phyloP scores from a whole-genome alignment of 345 rosid genomes.

The Ailanthus altissimus region DNA sequence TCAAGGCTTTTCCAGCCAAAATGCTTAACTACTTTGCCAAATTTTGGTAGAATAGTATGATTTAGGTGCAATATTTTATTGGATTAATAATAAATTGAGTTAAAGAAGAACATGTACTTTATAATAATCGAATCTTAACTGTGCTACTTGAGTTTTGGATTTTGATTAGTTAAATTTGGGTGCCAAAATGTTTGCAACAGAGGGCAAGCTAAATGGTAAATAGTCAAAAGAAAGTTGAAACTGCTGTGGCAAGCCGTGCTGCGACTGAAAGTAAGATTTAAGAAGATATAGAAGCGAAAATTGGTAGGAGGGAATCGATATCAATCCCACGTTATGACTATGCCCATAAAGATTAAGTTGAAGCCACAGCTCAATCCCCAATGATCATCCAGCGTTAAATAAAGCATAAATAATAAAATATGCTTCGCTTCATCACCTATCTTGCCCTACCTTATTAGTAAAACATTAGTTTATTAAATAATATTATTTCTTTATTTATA shows the following conservation, averaged over 20 bases:
- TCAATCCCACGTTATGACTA: constrained; percentile 10
- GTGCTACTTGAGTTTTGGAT: neutral
- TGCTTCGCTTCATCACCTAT: neutral
- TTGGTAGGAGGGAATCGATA: constrained; percentile 11
- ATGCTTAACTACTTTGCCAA: neutral
- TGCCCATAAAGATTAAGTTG: neutral
- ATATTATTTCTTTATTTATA: no score
- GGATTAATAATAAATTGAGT: neutral
- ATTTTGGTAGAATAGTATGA: constrained; percentile 2
- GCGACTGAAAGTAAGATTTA: neutral
- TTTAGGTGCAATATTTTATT: neutral
- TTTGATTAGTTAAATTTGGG: neutral
- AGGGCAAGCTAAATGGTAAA: neutral
- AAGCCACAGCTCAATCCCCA: neutral
- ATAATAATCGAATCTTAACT: neutral
- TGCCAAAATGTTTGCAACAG: no score
- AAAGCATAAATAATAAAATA: no score
- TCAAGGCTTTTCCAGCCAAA: neutral
- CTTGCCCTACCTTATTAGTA: constrained; percentile 17
- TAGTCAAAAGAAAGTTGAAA: neutral
- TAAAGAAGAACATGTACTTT: neutral
- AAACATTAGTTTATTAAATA: no score
- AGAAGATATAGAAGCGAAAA: neutral
- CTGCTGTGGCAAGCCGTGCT: neutral
- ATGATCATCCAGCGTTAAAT: neutral